A percentile compares a stretch with the other conserved stretches of the same genome.
Conservation (phyloP, 2,329 filamentous ascomycete species). For the Fusarium sp. region DNA sequence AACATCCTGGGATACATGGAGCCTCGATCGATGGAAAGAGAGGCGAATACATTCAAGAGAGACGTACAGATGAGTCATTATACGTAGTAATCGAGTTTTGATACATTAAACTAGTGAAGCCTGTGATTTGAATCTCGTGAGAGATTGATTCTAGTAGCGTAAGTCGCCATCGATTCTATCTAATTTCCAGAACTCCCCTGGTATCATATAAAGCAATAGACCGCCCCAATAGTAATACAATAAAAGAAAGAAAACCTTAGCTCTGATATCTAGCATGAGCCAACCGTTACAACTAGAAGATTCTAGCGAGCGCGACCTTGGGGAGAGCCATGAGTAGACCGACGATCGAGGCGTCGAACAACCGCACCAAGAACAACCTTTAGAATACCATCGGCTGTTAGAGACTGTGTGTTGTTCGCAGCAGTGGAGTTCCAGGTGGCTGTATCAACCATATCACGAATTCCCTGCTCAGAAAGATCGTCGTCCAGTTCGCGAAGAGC, state of each 20-base stretch:
- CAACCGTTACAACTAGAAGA: neutral
- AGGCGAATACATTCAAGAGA: constrained; percentile 13
- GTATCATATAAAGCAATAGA: constrained; percentile 19
- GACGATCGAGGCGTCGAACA: constrained; percentile 58
- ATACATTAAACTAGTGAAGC: neutral
- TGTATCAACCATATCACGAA: constrained; percentile 93
- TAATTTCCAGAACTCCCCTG: constrained; percentile 17
- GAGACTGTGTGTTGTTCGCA: constrained; percentile 50
- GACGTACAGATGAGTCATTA: constrained; percentile 21
- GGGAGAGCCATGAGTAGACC: constrained; percentile 27
- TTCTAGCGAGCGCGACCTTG: constrained; percentile 15
- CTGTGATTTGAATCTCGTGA: constrained; percentile 12
- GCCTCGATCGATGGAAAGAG: neutral
- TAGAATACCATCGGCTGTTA: constrained; percentile 78
- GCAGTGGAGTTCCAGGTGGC: constrained; percentile 74
- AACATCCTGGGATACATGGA: constrained; percentile 15
- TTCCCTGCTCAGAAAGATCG: constrained; percentile 62
- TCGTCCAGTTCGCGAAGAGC: constrained; percentile 82
- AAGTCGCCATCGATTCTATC: neutral
- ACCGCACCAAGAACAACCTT: constrained; percentile 87
- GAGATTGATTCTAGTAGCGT: constrained; percentile 2
- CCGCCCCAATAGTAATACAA: constrained; percentile 8
- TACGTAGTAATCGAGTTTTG: constrained; percentile 18
- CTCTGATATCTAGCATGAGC: neutral
- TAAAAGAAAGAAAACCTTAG: neutral